A percentile compares a stretch with the other conserved stretches of the same genome.
phyloP scores from a whole-genome alignment of 805 yeast genomes.

The Clavispora asparagi region DNA sequence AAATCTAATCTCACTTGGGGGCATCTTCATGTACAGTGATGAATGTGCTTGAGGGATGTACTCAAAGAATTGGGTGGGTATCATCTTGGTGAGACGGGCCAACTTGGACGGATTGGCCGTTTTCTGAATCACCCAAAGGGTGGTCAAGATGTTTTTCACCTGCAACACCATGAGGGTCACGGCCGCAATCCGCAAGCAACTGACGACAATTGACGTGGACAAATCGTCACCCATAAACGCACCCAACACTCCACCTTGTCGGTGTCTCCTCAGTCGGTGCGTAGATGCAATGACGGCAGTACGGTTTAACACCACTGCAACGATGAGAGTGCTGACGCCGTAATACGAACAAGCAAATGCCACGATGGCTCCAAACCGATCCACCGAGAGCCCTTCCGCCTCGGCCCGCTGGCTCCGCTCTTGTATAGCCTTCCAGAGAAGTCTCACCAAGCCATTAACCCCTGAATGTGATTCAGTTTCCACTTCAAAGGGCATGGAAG shows the following conservation, averaged over 20 bases:
- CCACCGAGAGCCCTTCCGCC: conserved; percentile 8
- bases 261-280: conserved; percentile 19
- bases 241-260: conserved; percentile 5
- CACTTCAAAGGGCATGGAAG: no score
- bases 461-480: no score
- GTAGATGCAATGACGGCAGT: conserved; percentile 35
- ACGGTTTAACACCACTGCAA: conserved; percentile 35
- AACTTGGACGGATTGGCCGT: conserved; percentile 1
- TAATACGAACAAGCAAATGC: conserved; percentile 32
- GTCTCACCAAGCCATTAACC: background rate
- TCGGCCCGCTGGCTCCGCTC: conserved; percentile 9
- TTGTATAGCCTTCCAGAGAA: conserved; percentile 4
- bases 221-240: conserved; percentile 12
- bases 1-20: conserved; percentile 23
- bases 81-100: conserved; percentile 7
- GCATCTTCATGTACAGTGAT: conserved; percentile 26
- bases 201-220: conserved; percentile 5
- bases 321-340: conserved; percentile 32
- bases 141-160: conserved; percentile 24
- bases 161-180: conserved; percentile 22
- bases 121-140: conserved; percentile 22
- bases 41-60: conserved; percentile 4
- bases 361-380: conserved; percentile 18
- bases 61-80: conserved; percentile 1
- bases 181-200: conserved; percentile 24